Base-by-base conservation (phyloP, 2,329 filamentous ascomycete species). In the Chaetothyriales sp. region DNA sequence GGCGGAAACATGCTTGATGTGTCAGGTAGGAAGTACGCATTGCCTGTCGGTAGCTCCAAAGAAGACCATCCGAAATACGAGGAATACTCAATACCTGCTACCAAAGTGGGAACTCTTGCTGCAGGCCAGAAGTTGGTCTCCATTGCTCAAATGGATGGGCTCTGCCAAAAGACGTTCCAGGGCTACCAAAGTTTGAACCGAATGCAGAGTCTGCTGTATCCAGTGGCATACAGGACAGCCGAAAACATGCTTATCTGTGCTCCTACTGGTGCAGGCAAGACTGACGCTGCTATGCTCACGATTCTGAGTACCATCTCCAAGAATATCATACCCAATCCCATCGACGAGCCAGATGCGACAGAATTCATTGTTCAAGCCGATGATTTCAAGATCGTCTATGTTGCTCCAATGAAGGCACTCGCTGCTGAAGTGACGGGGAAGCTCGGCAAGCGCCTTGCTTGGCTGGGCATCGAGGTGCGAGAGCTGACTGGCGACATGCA, bases 161-260 rank as follows among this genome's bases (percentile, higher is more conserved):
- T 98, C 25, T 98, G 92, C 62, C 78, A 81, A 55, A 81, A 79
- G n/a, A 98, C 92, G 0, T 98, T 98, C 72, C 86, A 84, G 64
- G 89, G 89, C 0, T 98, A 98, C 73, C 90, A 89, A 69, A 72
- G 85, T 2, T 77, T 98, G 54, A 98, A 98, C 64, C 84, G 94
- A 25, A 98, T 98, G 94, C 92, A 98, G 70, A 97, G 89, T 66
- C 74, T 98, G 47, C 86, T 97, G 0, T 95, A 95, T 62, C 89
- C 89, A 0, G 87, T 98, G 4, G 92, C 89, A 0, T 97, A 98
- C 70, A 87, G 84, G 66, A 95, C 88, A 1, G 95, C 82, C 63
- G 92, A 98, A 69, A 98, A 98, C 61, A 95, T 98, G 90, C 79
- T 98, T 49, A 94, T 98, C 54, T 98, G 92, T 68, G 92, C 92